phyloP scores from a whole-genome alignment of 2,329 filamentous ascomycete species.

The Botrytis hyacinthi region DNA sequence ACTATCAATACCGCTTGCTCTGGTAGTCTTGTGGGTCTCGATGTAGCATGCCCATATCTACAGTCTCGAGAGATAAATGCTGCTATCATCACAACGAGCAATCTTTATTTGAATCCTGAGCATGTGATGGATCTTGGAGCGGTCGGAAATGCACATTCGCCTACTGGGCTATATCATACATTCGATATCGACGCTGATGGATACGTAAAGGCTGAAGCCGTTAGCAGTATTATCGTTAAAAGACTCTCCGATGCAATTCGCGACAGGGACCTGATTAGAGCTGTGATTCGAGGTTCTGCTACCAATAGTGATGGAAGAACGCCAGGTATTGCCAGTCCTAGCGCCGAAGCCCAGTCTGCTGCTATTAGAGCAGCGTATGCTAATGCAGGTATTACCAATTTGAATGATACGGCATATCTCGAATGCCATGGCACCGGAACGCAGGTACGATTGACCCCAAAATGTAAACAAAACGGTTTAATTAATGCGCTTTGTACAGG shows the following conservation, averaged over 20 bases:
- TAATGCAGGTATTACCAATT: conserved; percentile 12
- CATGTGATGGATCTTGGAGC: conserved; percentile 21
- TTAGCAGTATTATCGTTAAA: conserved; percentile 9
- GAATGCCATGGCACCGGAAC: conserved; percentile 13
- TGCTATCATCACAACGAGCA: conserved; percentile 34
- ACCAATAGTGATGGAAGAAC: conserved; percentile 18
- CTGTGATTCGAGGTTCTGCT: conserved; percentile 10
- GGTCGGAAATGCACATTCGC: conserved; percentile 16
- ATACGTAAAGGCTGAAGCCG: conserved; percentile 13
- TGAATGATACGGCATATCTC: not conserved
- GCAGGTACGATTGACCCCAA: not conserved
- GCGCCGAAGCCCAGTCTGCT: conserved; percentile 14
- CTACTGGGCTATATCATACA: conserved; percentile 15
- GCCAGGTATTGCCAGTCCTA: conserved; percentile 12
- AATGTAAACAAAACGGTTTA: not conserved
- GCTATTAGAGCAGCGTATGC: conserved; percentile 16
- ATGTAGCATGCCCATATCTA: conserved; percentile 39
- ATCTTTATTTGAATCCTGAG: conserved; percentile 31
- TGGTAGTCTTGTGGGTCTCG: conserved; percentile 52
- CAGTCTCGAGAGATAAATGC: conserved; percentile 41
- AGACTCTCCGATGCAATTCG: conserved; percentile 13
- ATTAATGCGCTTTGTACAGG: not conserved
- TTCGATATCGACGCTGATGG: conserved; percentile 16
- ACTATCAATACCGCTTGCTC: conserved; percentile 60
- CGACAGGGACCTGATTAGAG: conserved; percentile 16